Base-by-base conservation (phyloP, 1,139 yeast genomes). In the Kodamaea derodonti region DNA sequence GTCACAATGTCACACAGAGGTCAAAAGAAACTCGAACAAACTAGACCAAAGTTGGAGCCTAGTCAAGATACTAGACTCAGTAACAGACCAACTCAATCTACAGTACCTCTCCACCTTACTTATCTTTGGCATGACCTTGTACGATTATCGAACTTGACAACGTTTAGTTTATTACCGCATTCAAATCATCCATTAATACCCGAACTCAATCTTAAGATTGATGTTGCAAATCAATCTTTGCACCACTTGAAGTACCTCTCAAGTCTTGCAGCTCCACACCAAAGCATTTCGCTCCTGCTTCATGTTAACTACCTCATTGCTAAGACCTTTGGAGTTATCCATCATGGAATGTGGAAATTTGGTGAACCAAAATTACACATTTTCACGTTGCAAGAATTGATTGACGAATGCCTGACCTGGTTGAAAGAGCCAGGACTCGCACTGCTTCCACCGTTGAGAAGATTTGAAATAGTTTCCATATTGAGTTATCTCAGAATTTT, bases 121-220 rank as follows among this genome's bases (percentile, higher is more conserved):
- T 47, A 48, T 32, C 34, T 68, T 9, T 69, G 75, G 75, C 47
- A 52, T 23, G 69, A 65, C 28, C 33, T 63, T 13, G 42, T 69
- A 9, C 42, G 72, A 22, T 36, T 65, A 14, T 40, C 54, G n/a
- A 68, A 68, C 46, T 44, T 62, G 30, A 54, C 56, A 3, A 44
- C 59, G 0, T 58, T 65, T 38, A 52, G 58, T 14, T 46, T 62
- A 18, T 48, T 25, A 4, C 28, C 28, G 12, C 28, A 25, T 25
- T 25, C 28, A 14, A 12, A 12, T 13, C 15, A 25, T 14, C 28
- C 28, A 25, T 14, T 25, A 11, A 25, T 57, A 1, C 58, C 63
- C 2, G 40, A 57, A 10, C 39, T 51, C 9, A 51, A 52, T 15
- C 49, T 39, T 10, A 51, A 47, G 34, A 51, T 65, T 11, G 64